Conservation (phyloP, 371 early-diverging fungal species). For the Cokeromyces recurvatus region DNA sequence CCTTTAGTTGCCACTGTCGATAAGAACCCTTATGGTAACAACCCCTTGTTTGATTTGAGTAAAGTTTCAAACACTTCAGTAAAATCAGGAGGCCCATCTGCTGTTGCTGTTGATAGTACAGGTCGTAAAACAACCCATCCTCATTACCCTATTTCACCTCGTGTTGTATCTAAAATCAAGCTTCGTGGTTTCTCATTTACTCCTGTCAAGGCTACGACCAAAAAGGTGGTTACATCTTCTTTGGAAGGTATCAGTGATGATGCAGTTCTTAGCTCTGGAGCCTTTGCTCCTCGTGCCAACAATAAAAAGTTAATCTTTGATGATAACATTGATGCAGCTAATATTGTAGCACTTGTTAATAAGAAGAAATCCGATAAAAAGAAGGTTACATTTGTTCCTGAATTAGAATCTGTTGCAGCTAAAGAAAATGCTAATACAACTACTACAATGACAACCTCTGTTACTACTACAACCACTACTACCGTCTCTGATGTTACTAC, state of each 20-base stretch:
- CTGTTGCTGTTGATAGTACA: conserved; percentile 40
- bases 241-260: conserved; percentile 61
- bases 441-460: neutral
- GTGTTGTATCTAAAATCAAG: conserved; percentile 63
- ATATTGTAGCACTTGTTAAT: conserved; percentile 22
- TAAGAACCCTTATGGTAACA: conserved; percentile 78
- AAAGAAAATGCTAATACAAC: conserved; percentile 6
- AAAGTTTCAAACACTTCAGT: conserved; percentile 1
- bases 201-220: conserved; percentile 23
- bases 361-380: conserved; percentile 18
- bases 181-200: conserved; percentile 56
- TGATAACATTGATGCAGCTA: conserved; percentile 20
- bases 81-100: conserved; percentile 43
- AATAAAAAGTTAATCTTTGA: conserved; percentile 67
- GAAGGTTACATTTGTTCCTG: conserved; percentile 26
- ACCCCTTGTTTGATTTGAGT: conserved; percentile 67
- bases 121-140: conserved; percentile 51
- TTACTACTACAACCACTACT: conserved; percentile 2
- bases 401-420: conserved; percentile 22
- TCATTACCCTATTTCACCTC: conserved; percentile 63
- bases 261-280: conserved; percentile 61
- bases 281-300: conserved; percentile 68
- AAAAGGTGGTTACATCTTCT: conserved; percentile 3
- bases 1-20: conserved; percentile 73
- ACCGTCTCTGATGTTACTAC: neutral